Base-by-base conservation (phyloP, 768 basidiomycete genomes). In the Russula compacta region DNA sequence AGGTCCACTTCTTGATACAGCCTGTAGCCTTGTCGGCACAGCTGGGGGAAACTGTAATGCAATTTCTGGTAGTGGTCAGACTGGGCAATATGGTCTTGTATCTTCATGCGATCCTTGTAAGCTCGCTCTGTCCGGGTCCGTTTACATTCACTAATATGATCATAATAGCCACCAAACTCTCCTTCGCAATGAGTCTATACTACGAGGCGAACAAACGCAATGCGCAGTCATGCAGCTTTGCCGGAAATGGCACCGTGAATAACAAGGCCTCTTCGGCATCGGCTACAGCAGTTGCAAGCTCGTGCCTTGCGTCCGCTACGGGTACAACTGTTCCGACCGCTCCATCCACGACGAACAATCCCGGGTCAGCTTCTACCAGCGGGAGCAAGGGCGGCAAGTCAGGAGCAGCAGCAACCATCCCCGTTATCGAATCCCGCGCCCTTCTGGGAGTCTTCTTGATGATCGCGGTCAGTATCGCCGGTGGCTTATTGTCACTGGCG, bases 181-280 rank as follows among this genome's bases (percentile, higher is more conserved):
- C 88, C 21, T 95, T 82, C 71, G 84, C 86, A 51, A 88, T 95
- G 83, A 87, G 82, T 71, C 76, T 84, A 60, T 92, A 81, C 71
- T 95, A 86, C 69, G 83, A 88, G 68, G 71, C 76, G 35, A 81
- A 81, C 58, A 80, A 80, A 71, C 79, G 81, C 63, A 74, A 84
- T 56, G 69, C 75, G 7, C 75, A 80, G 54, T 78, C 89, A 8
- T 95, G 93, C 74, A 82, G 80, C 75, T 95, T 97, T 70, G 72
- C 73, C 55, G 92, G 93, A 8, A 97, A 97, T 69, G 93, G 85
- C 6, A 91, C 89, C 15, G 76, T 91, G 64, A 89, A 89, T 15
- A 69, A 69, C 15, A 69, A 69, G 3, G 81, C 83, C 15, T 78
- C 86, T 35, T 70, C 85, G 7, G 69, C 71, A 15, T 73, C 78